Evolutionary conservation across 352 stramenopile genomes (phyloP).

Genomic region (Pythium apleroticum): DNA sequence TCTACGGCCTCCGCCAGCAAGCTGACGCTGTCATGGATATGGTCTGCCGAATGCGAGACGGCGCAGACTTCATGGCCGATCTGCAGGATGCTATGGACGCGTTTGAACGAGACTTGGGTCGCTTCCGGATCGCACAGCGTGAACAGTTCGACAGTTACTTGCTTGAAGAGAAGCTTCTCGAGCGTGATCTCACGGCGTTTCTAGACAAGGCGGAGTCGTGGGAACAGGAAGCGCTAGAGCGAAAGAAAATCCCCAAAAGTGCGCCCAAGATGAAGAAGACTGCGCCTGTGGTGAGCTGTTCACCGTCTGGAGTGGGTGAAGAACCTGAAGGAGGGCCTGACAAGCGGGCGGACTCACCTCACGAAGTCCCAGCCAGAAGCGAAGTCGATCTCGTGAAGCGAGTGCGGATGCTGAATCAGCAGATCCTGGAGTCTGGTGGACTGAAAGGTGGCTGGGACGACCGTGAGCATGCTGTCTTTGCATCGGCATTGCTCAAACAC

Average conservation of each 20-base stretch:
- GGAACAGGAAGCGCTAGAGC: constrained; percentile 29
- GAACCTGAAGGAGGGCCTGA: background rate
- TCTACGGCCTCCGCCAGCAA: constrained; percentile 35
- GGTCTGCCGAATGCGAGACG: constrained; percentile 50
- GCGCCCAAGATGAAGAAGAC: background rate
- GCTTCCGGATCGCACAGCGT: constrained; percentile 39
- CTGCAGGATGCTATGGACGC: constrained; percentile 55
- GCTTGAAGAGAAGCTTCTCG: constrained; percentile 57
- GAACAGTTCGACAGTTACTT: constrained; percentile 45
- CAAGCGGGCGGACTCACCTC: constrained; percentile 7
- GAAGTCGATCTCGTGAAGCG: constrained; percentile 42
- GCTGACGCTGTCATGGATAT: constrained; percentile 36
- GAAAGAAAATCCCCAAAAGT: constrained; percentile 9
- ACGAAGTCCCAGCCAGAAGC: constrained; percentile 8
- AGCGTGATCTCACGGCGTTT: constrained; percentile 50
- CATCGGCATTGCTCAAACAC: constrained; percentile 39
- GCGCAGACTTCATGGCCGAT: constrained; percentile 41
- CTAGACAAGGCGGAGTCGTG: constrained; percentile 43
- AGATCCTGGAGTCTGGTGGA: constrained; percentile 54
- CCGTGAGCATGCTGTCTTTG: constrained; percentile 52
- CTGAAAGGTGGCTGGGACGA: constrained; percentile 60
- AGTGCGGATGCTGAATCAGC: constrained; percentile 51
- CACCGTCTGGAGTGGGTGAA: background rate
- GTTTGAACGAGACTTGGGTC: constrained; percentile 43
- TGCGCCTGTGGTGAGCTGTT: background rate